Base-by-base conservation (phyloP, 257 asterid genomes). In the Schizonepeta tenuifolia region DNA sequence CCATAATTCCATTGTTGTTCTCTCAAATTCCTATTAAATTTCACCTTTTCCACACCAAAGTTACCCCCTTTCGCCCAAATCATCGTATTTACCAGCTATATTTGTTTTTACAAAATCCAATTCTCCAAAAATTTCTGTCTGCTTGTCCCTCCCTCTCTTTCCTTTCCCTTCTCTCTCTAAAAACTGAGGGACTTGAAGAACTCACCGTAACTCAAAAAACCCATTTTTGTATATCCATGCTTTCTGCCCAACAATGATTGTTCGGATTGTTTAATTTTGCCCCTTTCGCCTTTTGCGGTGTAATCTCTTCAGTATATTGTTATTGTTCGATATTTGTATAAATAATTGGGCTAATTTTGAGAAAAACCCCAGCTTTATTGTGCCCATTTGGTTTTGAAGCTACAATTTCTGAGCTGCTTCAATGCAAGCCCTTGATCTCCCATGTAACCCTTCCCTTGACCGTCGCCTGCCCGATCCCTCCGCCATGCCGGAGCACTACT, bases 401-500 rank as follows among this genome's bases (percentile, higher is more conserved):
- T 54, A 31, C 53, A 54, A 69, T 70, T 78, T n/a, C 18, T 44
- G 79, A 73, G 38, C 49, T 74, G 68, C 78, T 65, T 79, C 79
- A 82, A 81, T 84, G 86, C 89, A 84, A 81, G 82, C 81, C 80
- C 80, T 74, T 63, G 88, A 84, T 84, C 88, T 77, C 70, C 81
- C 81, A 68, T 75, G 84, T 77, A 84, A 79, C 81, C 73, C 82
- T 69, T 50, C 82, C 40, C 28, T 78, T 13, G 81, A 79, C 82
- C 77, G 74, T 71, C 76, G 75, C 38, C 78, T 72, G 17, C 76
- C 81, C 80, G 86, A 84, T 82, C 82, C 81, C 78, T 41, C 83
- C 58, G 60, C 77, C 78, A 79, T 80, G 85, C 66, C 85, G 28
- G 88, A 61, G 71, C 69, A 80, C 69, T 80, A 83, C 50, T 84